A percentile compares a stretch with the other conserved stretches of the same genome.
phyloP scores from a whole-genome alignment of 202 grass and related monocot genomes.

The Dendrocalamus latiflorus region DNA sequence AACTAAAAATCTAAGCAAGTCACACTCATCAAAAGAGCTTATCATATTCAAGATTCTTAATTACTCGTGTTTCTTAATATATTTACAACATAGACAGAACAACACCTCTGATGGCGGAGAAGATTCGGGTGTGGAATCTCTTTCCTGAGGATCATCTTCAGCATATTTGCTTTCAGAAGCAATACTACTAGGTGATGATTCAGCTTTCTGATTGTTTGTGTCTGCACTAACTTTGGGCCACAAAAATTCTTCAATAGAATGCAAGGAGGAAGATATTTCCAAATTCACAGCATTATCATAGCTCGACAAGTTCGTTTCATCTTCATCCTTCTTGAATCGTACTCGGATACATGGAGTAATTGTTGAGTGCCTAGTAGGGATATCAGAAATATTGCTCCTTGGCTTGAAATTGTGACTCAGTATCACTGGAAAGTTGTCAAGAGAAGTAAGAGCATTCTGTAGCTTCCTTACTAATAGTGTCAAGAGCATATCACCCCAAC shows the following conservation, averaged over 20 bases:
- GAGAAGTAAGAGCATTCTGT: conserved; percentile 91
- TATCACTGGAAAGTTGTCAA: conserved; percentile 94
- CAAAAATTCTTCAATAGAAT: conserved; percentile 64
- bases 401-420: conserved; percentile 72
- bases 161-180: conserved; percentile 33
- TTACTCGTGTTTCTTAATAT: neutral
- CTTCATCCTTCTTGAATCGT: conserved; percentile 77
- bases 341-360: conserved; percentile 74
- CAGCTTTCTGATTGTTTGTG: conserved; percentile 29
- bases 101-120: conserved; percentile 59
- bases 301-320: conserved; percentile 48
- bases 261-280: conserved; percentile 71
- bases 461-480: conserved; percentile 76
- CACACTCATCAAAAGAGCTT: conserved; percentile 12
- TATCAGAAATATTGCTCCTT: conserved; percentile 63
- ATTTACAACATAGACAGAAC: conserved; percentile 29
- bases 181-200: conserved; percentile 19
- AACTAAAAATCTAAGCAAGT: conserved; percentile 25
- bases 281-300: conserved; percentile 56
- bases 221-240: conserved; percentile 63
- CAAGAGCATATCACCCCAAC: conserved; percentile 57
- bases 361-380: conserved; percentile 61
- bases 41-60: conserved; percentile 8
- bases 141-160: conserved; percentile 38
- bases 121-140: conserved; percentile 42